Evolutionary conservation across 768 basidiomycete species (phyloP), one percentile per base, ranked within the genome.

Genomic region (Leucocoprinus leucothites): DNA sequence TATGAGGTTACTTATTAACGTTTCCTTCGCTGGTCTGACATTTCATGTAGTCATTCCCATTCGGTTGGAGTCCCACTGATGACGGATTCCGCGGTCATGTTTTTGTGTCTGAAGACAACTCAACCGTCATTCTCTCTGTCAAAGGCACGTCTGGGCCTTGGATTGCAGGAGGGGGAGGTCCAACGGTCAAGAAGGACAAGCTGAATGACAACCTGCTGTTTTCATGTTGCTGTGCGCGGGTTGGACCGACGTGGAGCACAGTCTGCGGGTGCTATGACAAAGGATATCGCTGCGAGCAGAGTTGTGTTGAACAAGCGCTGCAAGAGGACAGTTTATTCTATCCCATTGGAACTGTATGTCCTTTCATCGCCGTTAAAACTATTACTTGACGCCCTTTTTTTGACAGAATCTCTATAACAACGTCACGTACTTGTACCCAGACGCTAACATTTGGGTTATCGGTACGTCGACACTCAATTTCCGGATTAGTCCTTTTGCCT

Each of bases 181-280:
- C 90, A 11, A 97, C 95, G 8, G 79, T 82, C 38, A 80, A 77
- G 64, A 97, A 89, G 69, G 96, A 98, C 74, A 96, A 94, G 71
- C 70, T 87, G 56, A 98, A 98, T 70, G 95, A 98, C 63, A 98
- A 96, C 65, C 73, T 95, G n/a, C 72, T 98, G 31, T 96, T 96
- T 73, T 89, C 92, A 3, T 98, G 96, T 70, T 98, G 96, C 69
- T 98, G 96, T 64, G 95, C 94, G 1, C 80, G 89, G 6, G 91
- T 98, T n/a, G 92, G 90, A 31, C 91, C 93, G 51, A 91, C 91
- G 0, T 98, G 96, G 96, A 84, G 82, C 18, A 79, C 96, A 0
- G 96, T 97, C 0, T 98, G 96, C 66, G 87, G 82, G 47, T 98
- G 96, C 69, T 88, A 87, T 64, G 74, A 84, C 6, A 82, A 91